A percentile compares a stretch with the other conserved stretches of the same genome.
These are phyloP conservation scores for Lagenidium giganteum DNA, from an alignment of 352 stramenopile genomes.

Conservation along the genomic window DNA sequence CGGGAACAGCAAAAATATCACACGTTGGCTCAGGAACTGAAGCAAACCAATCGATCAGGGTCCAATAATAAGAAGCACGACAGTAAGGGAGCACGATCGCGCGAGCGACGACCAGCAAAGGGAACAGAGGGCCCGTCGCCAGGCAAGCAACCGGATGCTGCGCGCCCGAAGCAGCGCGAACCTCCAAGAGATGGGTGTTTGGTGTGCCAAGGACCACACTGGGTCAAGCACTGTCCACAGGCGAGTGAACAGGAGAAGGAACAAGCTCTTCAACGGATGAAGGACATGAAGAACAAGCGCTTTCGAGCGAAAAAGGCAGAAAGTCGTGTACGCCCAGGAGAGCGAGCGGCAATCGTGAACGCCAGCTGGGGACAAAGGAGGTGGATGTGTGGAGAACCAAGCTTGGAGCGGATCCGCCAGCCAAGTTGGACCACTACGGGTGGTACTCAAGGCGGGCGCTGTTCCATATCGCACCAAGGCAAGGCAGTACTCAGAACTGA, in stretches of 20 bases:
- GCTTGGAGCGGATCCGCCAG: constrained; percentile 16
- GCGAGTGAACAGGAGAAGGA: constrained; percentile 7
- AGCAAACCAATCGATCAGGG: no score
- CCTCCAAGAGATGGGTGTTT: constrained; percentile 8
- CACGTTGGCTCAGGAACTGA: background rate
- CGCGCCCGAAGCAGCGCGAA: background rate
- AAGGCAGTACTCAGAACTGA: constrained; percentile 14
- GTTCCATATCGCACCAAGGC: constrained; percentile 16
- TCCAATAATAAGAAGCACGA: no score
- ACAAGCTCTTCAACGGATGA: background rate
- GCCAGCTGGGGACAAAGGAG: background rate
- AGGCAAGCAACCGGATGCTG: no score
- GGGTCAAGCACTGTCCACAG: constrained; percentile 7
- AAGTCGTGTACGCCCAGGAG: background rate
- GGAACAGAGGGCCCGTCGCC: no score
- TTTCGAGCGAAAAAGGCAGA: no score
- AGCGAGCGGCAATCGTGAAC: background rate
- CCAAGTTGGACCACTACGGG: constrained; percentile 11
- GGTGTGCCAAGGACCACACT: constrained; percentile 15
- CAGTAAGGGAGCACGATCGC: no score
- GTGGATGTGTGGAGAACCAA: constrained; percentile 4
- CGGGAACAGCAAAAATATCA: constrained; percentile 11
- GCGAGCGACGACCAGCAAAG: no score
- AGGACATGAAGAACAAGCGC: background rate
- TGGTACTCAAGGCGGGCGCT: constrained; percentile 12